Evolutionary conservation across 768 basidiomycete genomes (phyloP), one percentile per base, ranked within the genome.

Genomic region (Kwoniella europaea): DNA sequence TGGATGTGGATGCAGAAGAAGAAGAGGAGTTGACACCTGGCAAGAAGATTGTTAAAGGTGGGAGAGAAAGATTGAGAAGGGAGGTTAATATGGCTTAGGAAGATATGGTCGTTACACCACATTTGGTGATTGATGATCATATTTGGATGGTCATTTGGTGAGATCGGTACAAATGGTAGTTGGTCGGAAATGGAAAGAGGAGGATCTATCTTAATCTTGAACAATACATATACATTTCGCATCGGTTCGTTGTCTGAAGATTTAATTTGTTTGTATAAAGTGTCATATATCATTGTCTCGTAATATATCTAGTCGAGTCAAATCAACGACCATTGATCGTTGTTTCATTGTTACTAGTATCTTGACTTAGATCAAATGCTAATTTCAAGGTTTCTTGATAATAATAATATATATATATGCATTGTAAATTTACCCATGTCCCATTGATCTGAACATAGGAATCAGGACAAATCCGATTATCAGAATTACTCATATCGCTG

Each of bases 21-120:
- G 46, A 69, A 59, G 68, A 67, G 35, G 75, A 76, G 52, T 63
- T 73, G 60, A 73, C 72, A 5, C 72, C 74, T 63, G 74, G 74
- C 3, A 67, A 61, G 55, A 69, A 58, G 52, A 44, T 22, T 10
- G 24, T n/a, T n/a, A 16, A 16, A 10, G 35, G 55, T 0, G 65
- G 65, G 27, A 67, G 57, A 46, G 57, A 67, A 20, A 44, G 65
- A 55, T 44, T 73, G 35, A 27, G 60, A 16, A 44, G 41, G 41
- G 72, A 73, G 43, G 67, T 73, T 10, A 59, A 73, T 67, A 42
- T 56, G 69, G 50, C 42, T 10, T 71, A 59, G 22, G 42, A 50
- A 50, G 35, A 35, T 7, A 7, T 35, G 35, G 35, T 35, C 35
- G 35, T 7, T 35, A 9, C 1, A 35, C 6, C 1, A 35, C 7